Base-by-base conservation (phyloP, 1,139 yeast species). In the Debaryomyces fabryi region DNA sequence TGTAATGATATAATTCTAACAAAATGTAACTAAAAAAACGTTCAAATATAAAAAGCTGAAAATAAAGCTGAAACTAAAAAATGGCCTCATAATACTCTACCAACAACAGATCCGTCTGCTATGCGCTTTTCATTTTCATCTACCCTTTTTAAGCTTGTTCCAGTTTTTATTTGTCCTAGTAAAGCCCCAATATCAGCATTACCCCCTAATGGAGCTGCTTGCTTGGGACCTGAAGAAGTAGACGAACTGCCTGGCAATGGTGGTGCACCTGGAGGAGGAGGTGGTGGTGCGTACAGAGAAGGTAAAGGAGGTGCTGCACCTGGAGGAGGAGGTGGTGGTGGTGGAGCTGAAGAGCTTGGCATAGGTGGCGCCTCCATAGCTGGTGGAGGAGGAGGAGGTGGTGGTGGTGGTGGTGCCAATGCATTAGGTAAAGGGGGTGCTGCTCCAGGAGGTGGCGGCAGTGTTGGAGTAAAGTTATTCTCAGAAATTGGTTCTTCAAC, bases 91-190 rank as follows among this genome's bases (percentile, higher is more conserved):
- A 80, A 60, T 8, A 81, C 86, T 52, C 74, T 70, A 5, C 86
- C 86, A 10, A 79, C 79, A 6, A 69, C 67, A 15, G 78, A 72
- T 9, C 81, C 70, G 40, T 69, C 72, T 15, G 76, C 66, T 47
- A 78, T 67, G 44, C 71, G 65, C 62, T 81, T 75, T 56, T 79
- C 69, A 44, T 67, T 62, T 34, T 71, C 74, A 52, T 72, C 74
- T 4, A 82, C 86, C 57, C 71, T 80, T 53, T 69, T 74, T 55
- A 82, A 71, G 1, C 76, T 50, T 45, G 63, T 70, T 20, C 87
- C 87, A 3, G 74, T 76, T n/a, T 75, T 74, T 50, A 82, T 82
- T 58, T 82, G 85, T 7, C 83, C 83, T 42, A 82, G 69, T 39
- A 82, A 68, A 0, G 82, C 81, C 20, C 72, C 65, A 39, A 80